phyloP scores from a whole-genome alignment of 2,329 filamentous ascomycete genomes.

The Apiospora malaysiana region DNA sequence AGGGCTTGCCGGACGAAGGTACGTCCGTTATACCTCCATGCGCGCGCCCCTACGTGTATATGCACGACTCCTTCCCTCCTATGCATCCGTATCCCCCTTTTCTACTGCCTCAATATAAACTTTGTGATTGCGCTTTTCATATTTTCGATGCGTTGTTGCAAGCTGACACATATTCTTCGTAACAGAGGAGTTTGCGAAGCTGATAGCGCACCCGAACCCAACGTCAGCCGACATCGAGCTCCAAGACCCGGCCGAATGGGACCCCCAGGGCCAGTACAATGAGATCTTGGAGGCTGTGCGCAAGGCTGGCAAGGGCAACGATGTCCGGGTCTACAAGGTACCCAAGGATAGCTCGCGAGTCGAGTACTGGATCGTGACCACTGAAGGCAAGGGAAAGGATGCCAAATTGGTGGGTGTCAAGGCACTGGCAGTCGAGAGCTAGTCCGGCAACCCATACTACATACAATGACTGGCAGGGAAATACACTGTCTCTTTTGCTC shows the following conservation, averaged over 20 bases:
- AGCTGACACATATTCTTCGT: not conserved
- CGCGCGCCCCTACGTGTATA: not conserved
- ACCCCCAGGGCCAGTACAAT: conserved; percentile 72
- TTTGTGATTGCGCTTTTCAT: too few relatives aligned
- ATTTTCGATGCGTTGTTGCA: not conserved
- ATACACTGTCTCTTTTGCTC: not conserved
- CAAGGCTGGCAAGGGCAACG: conserved; percentile 65
- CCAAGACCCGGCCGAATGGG: conserved; percentile 73
- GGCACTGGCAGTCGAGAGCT: conserved; percentile 78
- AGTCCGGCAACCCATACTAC: conserved; percentile 17
- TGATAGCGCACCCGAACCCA: conserved; percentile 65
- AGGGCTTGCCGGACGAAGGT: conserved; percentile 67
- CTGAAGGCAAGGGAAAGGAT: conserved; percentile 61
- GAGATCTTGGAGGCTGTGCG: conserved; percentile 72
- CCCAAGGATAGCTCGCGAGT: conserved; percentile 64
- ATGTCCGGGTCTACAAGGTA: conserved; percentile 78
- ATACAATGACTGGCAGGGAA: not conserved
- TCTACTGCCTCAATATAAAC: too few relatives aligned
- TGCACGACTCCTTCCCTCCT: conserved; percentile 1
- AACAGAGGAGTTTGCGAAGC: conserved; percentile 64
- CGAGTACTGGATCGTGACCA: conserved; percentile 81
- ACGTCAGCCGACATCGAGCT: conserved; percentile 66
- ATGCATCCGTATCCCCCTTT: not conserved
- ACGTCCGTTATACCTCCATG: conserved; percentile 35
- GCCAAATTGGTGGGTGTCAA: conserved; percentile 77